Base-by-base conservation (phyloP, 2,329 filamentous ascomycete genomes). In the Fusarium sp. region DNA sequence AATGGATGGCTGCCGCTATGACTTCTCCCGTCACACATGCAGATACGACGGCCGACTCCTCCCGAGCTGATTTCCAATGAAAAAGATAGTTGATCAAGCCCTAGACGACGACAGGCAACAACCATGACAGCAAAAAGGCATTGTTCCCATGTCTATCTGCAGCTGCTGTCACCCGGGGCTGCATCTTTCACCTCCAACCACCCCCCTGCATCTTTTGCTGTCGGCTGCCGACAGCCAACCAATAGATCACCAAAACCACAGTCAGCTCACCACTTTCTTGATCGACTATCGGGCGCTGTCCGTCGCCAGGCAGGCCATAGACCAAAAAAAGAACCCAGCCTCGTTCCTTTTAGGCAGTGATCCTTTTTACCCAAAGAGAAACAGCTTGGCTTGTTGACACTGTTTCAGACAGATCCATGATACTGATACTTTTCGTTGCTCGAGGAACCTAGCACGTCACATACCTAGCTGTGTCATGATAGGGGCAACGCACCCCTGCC, bases 401-500 rank as follows among this genome's bases (percentile, higher is more conserved):
- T 65, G 52, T 69, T 63, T 58, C 33, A 63, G 42, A 22, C 50
- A 29, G 27, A 35, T 50, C 35, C 62, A 56, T 35, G 14, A 42
- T 45, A 33, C 29, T 31, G 10, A 52, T 31, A 31, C 47, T 31
- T 52, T n/a, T 52, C 47, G 72, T 74, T 74, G 72, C 72, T 74
- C 38, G 71, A 74, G 72, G 45, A 74, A 74, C 71, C 50, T 62
- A 69, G 66, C 72, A 74, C 72, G 61, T 72, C 71, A 72, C 68
- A 71, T 68, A 40, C 70, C 59, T 20, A 35, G 35, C 36, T 54
- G 29, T 38, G 31, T 45, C 35, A 35, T 50, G 47, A 63, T 50
- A 56, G 9, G 42, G 14, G n/a, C 8, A 8, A 50, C 25, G 42
- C 16, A 6, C 31, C 50, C 11, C 40, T 40, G 25, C n/a, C 35